A percentile compares a stretch with the other conserved stretches of the same genome.
Evolutionary conservation across 2,329 filamentous ascomycete species (phyloP).

Genomic region (Aspergillus pseudoviridinutans): DNA sequence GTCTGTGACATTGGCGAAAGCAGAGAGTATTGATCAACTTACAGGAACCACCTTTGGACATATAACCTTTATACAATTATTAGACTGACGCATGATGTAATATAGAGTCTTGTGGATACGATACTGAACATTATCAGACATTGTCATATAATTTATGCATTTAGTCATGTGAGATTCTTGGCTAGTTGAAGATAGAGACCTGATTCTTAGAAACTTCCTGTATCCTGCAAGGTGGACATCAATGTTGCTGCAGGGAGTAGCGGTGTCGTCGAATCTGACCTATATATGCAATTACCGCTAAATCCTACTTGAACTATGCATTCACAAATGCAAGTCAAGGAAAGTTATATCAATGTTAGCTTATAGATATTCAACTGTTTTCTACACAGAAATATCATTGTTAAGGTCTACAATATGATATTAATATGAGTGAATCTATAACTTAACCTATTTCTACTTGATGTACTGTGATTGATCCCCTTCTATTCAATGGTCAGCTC

Average conservation of each 20-base stretch:
- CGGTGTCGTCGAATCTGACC: neutral
- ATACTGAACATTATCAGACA: neutral
- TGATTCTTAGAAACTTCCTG: neutral
- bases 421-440: neutral
- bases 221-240: neutral
- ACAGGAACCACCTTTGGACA: neutral
- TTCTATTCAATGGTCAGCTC: neutral
- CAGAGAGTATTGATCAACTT: constrained; percentile 60
- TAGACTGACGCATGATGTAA: neutral
- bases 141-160: neutral
- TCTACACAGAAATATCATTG: neutral
- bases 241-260: neutral
- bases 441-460: neutral
- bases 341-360: neutral
- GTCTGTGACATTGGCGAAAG: constrained; percentile 82
- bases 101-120: neutral
- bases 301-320: neutral
- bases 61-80: neutral
- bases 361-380: neutral
- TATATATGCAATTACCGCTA: neutral
- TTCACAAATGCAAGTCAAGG: neutral
- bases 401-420: neutral
- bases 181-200: neutral
- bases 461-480: neutral
- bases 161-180: neutral